Evolutionary conservation across 2,329 filamentous ascomycete species (phyloP).

Genomic region (Colletotrichum siamense): DNA sequence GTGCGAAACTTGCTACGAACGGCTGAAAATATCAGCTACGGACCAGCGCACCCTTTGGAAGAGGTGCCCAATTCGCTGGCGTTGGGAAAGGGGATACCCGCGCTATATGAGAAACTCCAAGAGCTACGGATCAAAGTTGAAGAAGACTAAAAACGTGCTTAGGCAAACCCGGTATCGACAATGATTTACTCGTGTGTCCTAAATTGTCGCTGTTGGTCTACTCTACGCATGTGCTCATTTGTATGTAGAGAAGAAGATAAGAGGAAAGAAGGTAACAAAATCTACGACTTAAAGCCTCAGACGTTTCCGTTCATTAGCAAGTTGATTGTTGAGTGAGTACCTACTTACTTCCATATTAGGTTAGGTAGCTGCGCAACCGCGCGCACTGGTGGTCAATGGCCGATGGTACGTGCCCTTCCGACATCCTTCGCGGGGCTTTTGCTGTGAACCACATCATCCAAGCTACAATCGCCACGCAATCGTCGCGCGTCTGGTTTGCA

Average conservation of each 20-base stretch:
- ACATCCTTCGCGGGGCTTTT: background rate
- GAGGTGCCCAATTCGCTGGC: background rate
- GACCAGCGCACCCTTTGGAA: background rate
- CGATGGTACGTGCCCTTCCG: background rate
- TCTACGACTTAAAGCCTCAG: too few species aligned
- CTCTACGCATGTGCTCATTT: background rate
- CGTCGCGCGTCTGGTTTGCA: background rate
- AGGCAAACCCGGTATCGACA: background rate
- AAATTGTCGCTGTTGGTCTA: background rate
- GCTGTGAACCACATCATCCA: background rate
- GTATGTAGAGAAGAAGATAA: background rate
- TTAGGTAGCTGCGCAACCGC: background rate
- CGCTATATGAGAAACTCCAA: constrained; percentile 5
- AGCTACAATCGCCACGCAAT: background rate
- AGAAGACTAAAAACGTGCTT: background rate
- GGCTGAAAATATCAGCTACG: background rate
- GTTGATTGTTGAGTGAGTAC: background rate
- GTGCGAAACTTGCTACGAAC: constrained; percentile 3
- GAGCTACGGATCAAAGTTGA: background rate
- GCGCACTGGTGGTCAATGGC: background rate
- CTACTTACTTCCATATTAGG: background rate
- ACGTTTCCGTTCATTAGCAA: background rate
- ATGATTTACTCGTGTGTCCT: background rate
- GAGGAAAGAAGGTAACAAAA: background rate
- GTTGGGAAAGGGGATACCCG: constrained; percentile 4